Base-by-base conservation (phyloP, 1,284 basidiomycete genomes). In the Cutaneotrichosporon cavernicola region DNA sequence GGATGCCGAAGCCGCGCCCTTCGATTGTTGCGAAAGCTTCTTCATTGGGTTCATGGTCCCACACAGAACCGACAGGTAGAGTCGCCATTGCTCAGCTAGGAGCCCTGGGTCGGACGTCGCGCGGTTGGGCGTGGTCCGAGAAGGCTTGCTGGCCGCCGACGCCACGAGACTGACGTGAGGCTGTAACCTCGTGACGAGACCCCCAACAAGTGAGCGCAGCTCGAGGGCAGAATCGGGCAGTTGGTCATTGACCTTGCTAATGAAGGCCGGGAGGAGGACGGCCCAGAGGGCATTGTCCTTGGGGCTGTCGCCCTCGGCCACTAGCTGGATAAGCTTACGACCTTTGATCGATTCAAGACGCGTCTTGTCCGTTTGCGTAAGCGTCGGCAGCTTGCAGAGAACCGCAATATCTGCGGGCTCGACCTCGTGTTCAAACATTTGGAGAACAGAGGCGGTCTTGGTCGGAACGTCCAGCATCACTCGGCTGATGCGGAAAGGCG, bases 31-130 rank as follows among this genome's bases (percentile, higher is more conserved):
- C 1, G 87, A 85, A 2, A 89, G 71, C 4, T 73, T 83, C 0
- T 86, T 83, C 4, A 90, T 89, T 0, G 70, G 70, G 10, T 76
- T 72, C 49, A 81, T 79, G 0, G 90, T 93, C 18, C 89, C 86
- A 70, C 90, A 93, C 7, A 95, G 83, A 11, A 90, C 84, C 65
- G 90, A 89, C 56, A 92, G 84, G 88, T 92, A 96, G 32, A 89
- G 83, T 65, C 90, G 86, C 94, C 93, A 97, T 76, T 96, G 92
- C 56, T 90, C 88, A 26, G 93, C 86, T 46, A 89, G 80, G 10
- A 82, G 77, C 67, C 83, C 85, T 63, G 88, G 86, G 31, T 94
- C 91, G 26, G 83, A 81, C 0, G 73, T 61, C 3, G 68, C 63
- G 1, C 68, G 53, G 57, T 65, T 68, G 1, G 55, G 56, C 2